A percentile compares a stretch with the other conserved stretches of the same genome.
These are phyloP conservation scores for Vitis hybrid DNA, from an alignment of 177 flowering plant species.

Conservation along the genomic window DNA sequence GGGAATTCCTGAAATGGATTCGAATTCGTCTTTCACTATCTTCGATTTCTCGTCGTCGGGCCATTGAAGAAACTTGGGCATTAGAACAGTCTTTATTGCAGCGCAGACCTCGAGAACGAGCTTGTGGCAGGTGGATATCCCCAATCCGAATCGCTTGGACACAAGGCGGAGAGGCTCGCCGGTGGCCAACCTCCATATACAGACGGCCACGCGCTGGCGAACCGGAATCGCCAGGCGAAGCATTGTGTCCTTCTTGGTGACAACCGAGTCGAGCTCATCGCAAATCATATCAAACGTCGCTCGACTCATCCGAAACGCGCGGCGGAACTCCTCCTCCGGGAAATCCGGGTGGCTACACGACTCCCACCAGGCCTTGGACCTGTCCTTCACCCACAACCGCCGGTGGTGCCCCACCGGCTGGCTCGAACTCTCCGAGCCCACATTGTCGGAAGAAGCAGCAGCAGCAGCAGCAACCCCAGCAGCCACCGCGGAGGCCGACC, in stretches of 20 bases:
- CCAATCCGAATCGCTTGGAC: slow-evolving; percentile 82
- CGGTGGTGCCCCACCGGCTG: slow-evolving; percentile 36
- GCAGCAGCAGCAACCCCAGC: slow-evolving; percentile 7
- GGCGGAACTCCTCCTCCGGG: slow-evolving; percentile 64
- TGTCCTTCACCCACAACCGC: slow-evolving; percentile 80
- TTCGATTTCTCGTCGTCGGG: slow-evolving; percentile 39
- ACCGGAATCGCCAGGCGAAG: slow-evolving; percentile 85
- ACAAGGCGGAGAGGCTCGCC: slow-evolving; percentile 87
- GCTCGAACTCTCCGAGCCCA: slow-evolving; percentile 7
- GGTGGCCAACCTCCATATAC: slow-evolving; percentile 85
- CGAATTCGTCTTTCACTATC: slow-evolving; percentile 35
- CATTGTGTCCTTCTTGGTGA: slow-evolving; percentile 78
- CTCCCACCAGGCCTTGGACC: slow-evolving; percentile 89
- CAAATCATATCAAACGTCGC: slow-evolving; percentile 80
- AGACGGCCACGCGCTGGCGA: slow-evolving; percentile 80
- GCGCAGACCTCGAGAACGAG: slow-evolving; percentile 82
- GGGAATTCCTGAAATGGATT: slow-evolving; percentile 54
- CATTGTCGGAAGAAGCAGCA: slow-evolving; percentile 6
- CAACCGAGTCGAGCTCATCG: slow-evolving; percentile 57
- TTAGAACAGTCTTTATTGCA: slow-evolving; percentile 55
- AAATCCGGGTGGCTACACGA: slow-evolving; percentile 53
- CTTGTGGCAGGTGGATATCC: slow-evolving; percentile 89
- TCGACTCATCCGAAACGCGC: slow-evolving; percentile 67
- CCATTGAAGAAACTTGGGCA: slow-evolving; percentile 79
- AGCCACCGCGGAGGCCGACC: slow-evolving; percentile 9